phyloP scores from a whole-genome alignment of 352 stramenopile genomes.

The Phytophthora sp. region DNA sequence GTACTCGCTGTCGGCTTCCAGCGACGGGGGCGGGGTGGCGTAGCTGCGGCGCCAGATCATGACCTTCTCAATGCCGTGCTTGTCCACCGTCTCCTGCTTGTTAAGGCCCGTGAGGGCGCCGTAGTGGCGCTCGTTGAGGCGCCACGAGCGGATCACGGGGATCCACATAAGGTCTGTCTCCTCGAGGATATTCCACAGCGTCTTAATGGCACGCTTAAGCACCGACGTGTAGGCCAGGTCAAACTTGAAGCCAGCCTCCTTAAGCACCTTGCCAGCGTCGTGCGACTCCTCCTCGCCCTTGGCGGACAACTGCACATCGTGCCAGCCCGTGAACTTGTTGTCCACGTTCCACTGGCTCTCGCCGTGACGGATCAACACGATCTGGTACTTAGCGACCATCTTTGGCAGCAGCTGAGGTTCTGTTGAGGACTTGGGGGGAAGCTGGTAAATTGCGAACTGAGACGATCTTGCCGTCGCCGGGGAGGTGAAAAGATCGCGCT shows the following conservation, averaged over 20 bases:
- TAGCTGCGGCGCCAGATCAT: constrained; percentile 98
- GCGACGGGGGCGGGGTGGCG: constrained; percentile 94
- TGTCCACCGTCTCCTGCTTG: constrained; percentile 99
- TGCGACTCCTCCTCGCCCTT: constrained; percentile 92
- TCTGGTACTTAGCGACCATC: constrained; percentile 83
- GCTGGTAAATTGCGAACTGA: constrained; percentile 44
- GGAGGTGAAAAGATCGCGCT: constrained; percentile 24
- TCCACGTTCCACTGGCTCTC: constrained; percentile 98
- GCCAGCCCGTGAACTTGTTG: constrained; percentile 99
- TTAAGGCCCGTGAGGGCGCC: constrained; percentile 97
- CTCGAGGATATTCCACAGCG: constrained; percentile 96
- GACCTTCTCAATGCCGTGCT: constrained; percentile 98
- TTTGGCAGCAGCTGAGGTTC: too few relatives aligned
- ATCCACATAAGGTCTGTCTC: constrained; percentile 98
- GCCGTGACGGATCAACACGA: constrained; percentile 94
- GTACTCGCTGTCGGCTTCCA: constrained; percentile 88
- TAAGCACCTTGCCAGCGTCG: constrained; percentile 95
- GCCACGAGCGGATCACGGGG: constrained; percentile 92
- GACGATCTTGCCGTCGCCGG: too few relatives aligned
- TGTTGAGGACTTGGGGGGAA: constrained; percentile 24
- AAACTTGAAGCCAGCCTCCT: constrained; percentile 93
- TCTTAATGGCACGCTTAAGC: constrained; percentile 98
- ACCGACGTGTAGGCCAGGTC: constrained; percentile 96
- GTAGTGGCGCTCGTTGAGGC: constrained; percentile 99
- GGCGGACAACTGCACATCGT: constrained; percentile 94